phyloP scores from a whole-genome alignment of 495 filamentous ascomycete species.

The Extremus antarcticus region DNA sequence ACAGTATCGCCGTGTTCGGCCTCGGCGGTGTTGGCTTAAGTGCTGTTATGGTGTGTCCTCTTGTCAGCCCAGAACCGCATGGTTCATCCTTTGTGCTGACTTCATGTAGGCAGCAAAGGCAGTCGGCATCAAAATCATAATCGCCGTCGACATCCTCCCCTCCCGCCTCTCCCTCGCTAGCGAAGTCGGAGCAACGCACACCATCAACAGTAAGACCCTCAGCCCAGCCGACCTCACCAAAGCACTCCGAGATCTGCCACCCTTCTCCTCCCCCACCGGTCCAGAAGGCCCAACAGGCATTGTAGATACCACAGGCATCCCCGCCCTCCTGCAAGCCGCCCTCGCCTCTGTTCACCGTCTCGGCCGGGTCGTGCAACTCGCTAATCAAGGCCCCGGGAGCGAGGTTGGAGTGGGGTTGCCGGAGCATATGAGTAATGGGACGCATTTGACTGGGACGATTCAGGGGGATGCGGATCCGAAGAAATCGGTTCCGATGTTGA shows the following conservation, averaged over 20 bases:
- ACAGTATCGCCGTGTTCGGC: slow-evolving; percentile 17
- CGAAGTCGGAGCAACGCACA: slow-evolving; percentile 19
- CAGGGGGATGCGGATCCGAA: slow-evolving; percentile 14
- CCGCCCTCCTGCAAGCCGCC: slow-evolving; percentile 7
- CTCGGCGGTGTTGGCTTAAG: slow-evolving; percentile 21
- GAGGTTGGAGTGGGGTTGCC: neutral
- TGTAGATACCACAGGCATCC: slow-evolving; percentile 20
- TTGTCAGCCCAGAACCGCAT: neutral
- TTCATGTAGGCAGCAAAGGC: slow-evolving; percentile 16
- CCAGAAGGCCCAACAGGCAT: slow-evolving; percentile 1
- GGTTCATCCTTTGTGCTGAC: neutral
- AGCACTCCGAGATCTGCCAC: neutral
- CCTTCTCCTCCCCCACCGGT: neutral
- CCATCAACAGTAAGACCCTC: slow-evolving; percentile 9
- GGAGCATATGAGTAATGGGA: slow-evolving; percentile 1
- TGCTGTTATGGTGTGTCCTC: slow-evolving; percentile 16
- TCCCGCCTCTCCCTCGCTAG: slow-evolving; percentile 15
- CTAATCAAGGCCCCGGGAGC: slow-evolving; percentile 1
- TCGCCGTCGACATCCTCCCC: slow-evolving; percentile 18
- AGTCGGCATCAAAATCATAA: slow-evolving; percentile 10
- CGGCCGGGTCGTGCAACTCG: slow-evolving; percentile 1
- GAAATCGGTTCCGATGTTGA: slow-evolving; percentile 15
- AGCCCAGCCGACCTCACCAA: neutral
- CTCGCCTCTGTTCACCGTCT: neutral
- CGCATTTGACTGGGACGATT: neutral